Evolutionary conservation across 164 flowering plant species (phyloP), one percentile per base, ranked within the genome.

Genomic region (Liquidambar formosana): DNA sequence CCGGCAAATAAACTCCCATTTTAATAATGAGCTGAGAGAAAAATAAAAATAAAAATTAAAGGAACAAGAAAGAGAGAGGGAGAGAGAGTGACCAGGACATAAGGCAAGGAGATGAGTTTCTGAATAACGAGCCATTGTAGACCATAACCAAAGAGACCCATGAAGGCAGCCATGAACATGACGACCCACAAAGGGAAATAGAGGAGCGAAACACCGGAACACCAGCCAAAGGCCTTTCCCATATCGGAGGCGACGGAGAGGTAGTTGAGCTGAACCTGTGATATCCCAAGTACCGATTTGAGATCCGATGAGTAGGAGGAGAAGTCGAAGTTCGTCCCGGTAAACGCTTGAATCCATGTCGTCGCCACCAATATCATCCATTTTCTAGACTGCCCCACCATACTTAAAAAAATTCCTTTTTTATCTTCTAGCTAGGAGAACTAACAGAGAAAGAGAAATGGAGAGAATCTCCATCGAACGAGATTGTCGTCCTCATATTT

Each of bases 301-400:
- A 81, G 54, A 5, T 59, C 54, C 16, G 78, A 77, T 0, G 84
- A 81, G 62, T 81, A 81, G 21, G 77, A 28, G 1, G 84, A 79
- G 75, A 81, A 79, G 16, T 79, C 81, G 63, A 78, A 79, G 59
- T 79, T 81, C 9, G 81, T 81, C 12, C 82, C 82, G 2, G 84
- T 74, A 19, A 81, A 76, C 2, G 84, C 84, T 49, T 81, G 84
- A 3, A 81, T 67, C 84, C 84, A 81, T 38, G 57, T 71, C 8
- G 84, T 64, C 45, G 76, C 82, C 28, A 78, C 74, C 48, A 81
- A 63, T 22, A 78, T 54, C 80, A 73, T 66, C 84, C 84, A 81
- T 64, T 78, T 81, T 43, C 82, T 56, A 16, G 84, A 73, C 38
- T 78, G 75, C 28, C 62, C 77, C 10, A 10, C 74, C 83, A 80